Base-by-base conservation (phyloP, 2,329 filamentous ascomycete genomes). In the Coniochaeta sp. region DNA sequence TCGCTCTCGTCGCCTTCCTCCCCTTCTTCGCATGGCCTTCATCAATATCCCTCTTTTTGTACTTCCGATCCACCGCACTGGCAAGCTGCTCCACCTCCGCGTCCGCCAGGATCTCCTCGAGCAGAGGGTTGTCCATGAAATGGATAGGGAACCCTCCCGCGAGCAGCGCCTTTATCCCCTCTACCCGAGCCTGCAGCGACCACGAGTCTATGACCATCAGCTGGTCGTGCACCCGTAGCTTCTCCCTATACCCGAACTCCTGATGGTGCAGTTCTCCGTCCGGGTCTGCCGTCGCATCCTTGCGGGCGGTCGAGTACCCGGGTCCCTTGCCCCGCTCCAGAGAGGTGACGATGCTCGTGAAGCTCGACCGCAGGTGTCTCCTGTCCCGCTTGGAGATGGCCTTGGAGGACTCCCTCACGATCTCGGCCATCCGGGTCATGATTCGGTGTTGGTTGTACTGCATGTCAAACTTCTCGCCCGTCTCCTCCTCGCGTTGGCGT, bases 281-380 rank as follows among this genome's bases (percentile, higher is more conserved):
- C n/a, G n/a, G n/a, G n/a, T n/a, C n/a, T n/a, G n/a, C n/a, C n/a
- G n/a, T 52, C 68, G 31, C 61, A 66, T 61, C 58, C 69, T 51
- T 67, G 7, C 67, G 64, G 1, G 77, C 75, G 1, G 72, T 77
- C 6, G 77, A 79, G 58, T 79, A 82, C 30, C 71, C 75, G 0
- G 78, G 78, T 0, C 78, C 78, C 35, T 76, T 75, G 35, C 76
- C 74, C 3, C 71, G 71, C 60, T 81, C 77, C 2, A 81, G 67
- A 1, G 77, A 81, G 0, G 76, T 80, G 40, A 78, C 68, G 46
- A 81, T 75, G 59, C 76, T 79, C 42, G 66, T 64, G 31, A 81
- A 74, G 18, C 67, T 72, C 26, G 73, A 67, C 30, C 77, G 74
- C 16, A 79, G 64, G 27, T 74, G 69, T 22, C 71, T 70, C 14